phyloP scores from a whole-genome alignment of 192 early-diverging fungal genomes.

The Backusella sp. region DNA sequence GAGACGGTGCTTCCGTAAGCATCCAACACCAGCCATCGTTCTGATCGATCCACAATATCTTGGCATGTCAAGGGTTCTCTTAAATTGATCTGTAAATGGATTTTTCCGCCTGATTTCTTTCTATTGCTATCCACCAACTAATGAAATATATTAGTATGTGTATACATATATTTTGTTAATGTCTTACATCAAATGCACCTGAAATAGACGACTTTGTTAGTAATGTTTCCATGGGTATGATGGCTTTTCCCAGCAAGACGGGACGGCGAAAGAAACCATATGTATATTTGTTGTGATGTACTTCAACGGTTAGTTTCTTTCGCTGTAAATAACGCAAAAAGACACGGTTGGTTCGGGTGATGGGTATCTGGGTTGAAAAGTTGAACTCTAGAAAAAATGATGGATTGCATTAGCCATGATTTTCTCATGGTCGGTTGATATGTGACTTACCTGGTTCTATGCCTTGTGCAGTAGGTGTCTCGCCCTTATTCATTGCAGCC shows the following conservation, averaged over 20 bases:
- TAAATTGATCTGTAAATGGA: constrained; percentile 65
- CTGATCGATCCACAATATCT: constrained; percentile 58
- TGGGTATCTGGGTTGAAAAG: constrained; percentile 52
- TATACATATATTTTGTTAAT: neutral
- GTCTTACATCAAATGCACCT: constrained; percentile 60
- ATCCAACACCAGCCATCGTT: constrained; percentile 68
- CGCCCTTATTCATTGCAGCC: constrained; percentile 60
- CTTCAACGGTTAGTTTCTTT: constrained; percentile 69
- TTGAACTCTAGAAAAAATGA: constrained; percentile 45
- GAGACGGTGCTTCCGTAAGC: constrained; percentile 39
- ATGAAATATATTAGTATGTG: neutral
- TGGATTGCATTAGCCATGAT: neutral
- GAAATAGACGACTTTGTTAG: constrained; percentile 65
- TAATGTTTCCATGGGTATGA: constrained; percentile 54
- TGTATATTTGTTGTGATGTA: constrained; percentile 56
- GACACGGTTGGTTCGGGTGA: constrained; percentile 54
- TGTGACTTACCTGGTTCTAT: constrained; percentile 47
- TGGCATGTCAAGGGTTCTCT: constrained; percentile 55
- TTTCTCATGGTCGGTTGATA: too few species aligned
- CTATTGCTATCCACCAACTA: constrained; percentile 66
- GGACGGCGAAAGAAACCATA: constrained; percentile 53
- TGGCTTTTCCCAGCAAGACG: constrained; percentile 59
- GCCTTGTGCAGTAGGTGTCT: constrained; percentile 50
- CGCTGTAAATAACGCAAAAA: constrained; percentile 67
- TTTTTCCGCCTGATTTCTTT: constrained; percentile 61